Evolutionary conservation across 2,329 filamentous ascomycete genomes (phyloP), one percentile per base, ranked within the genome.

Genomic region (Fonsecaea monophora): DNA sequence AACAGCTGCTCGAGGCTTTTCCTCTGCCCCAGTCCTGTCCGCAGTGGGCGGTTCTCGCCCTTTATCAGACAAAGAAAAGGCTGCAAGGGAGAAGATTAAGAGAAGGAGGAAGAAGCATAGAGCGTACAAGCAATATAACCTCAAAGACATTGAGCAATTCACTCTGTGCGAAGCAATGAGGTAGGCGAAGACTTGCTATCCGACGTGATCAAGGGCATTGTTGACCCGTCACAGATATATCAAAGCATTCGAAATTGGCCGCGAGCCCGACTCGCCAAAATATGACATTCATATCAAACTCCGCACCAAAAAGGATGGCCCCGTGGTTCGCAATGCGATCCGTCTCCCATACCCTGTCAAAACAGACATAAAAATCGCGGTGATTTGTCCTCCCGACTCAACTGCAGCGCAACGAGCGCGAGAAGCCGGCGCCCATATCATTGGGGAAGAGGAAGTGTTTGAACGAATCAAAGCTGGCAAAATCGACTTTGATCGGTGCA

Each of bases 151-250:
- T 53, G 84, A 92, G 40, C 89, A 91, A 75, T 97, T 90, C 75
- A 87, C 92, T 0, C 84, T 99, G 37, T 90, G 92, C 72, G 95
- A 99, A 82, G 96, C 95, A 15, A 95, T 99, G 88, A 88, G 94
- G 92, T 81, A 76, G 58, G 68, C 30, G 55, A 9, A 10, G 45
- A 66, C 10, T 48, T n/a, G n/a, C 35, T 37, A 59, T 37, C n/a
- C 40, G 34, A n/a, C 42, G 53, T 35, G 54, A 35, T 42, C 35
- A 21, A 15, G 18, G 10, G 21, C 9, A 30, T 50, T 4, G 59
- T 25, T 61, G 18, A 60, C 62, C 71, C 60, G 72, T 68, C 62
- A 50, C 34, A 97, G 93, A 77, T 95, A 97, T 77, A 87, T 99
- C 71, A 92, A 92, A 75, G 94, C 95, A 56, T 89, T 90, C 75